Evolutionary conservation across 148 eudicot species (phyloP), one percentile per base, ranked within the genome.

Genomic region (Bassia scoparia): DNA sequence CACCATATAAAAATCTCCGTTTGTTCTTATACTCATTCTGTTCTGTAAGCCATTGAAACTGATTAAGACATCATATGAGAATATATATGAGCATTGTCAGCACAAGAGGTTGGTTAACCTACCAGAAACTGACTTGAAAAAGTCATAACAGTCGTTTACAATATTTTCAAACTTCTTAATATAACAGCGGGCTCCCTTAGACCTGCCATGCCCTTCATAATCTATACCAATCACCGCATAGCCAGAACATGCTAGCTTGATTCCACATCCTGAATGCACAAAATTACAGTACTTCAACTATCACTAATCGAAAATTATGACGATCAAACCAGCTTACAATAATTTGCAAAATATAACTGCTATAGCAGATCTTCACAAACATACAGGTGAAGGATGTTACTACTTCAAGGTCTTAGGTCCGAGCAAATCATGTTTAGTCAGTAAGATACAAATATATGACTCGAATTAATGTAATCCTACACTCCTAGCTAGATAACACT

Each of bases 121-220:
- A 90, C 99, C 88, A 63, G 88, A 87, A 52, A 92, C 81, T 10
- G 97, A 86, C 80, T 87, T 90, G 87, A 96, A 96, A 74, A 90
- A 85, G 76, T 78, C 74, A 67, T 78, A 77, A 80, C 97, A 96
- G 77, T 96, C 99, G 59, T 84, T 83, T 50, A 96, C 90, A 44
- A 96, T 81, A 68, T 92, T 86, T 27, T 90, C 89, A 70, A 96
- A 96, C 79, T 83, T 90, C 76, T 90, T 89, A 78, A 96, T 92
- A 84, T 92, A 96, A 78, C 99, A 96, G 35, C 99, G 99, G 30
- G 99, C 83, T 8, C 97, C 99, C 81, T 76, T 84, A 8, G 99
- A 96, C 72, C 87, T 84, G 27, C 99, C 99, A 69, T 96, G 99
- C 37, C 99, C 99, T 85, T 96, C 97, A 50, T 96, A 96, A 72